Base-by-base conservation (phyloP, 345 rosid genomes). In the Pistacia integerrima region DNA sequence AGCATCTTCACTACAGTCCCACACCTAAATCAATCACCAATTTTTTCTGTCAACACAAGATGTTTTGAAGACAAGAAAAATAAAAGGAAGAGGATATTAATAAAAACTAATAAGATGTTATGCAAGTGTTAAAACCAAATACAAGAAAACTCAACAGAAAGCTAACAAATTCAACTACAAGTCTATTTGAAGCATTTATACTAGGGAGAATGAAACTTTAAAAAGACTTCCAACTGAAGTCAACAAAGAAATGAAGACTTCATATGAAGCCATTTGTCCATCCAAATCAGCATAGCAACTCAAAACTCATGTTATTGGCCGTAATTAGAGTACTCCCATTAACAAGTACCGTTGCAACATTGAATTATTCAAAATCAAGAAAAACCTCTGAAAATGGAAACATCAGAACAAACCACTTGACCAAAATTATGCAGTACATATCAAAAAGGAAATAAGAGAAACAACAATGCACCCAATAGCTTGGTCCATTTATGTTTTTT, bases 11-110 rank as follows among this genome's bases (percentile, higher is more conserved):
- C 73, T 70, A 77, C 69, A 65, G 49, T 78, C 82, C 76, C 72
- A 85, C 60, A 41, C 89, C 98, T 90, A 81, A 74, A 79, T 46
- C 72, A 20, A 81, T 80, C 67, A 83, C 64, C 75, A 59, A 69
- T 18, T 63, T 22, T 22, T 63, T 56, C 30, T 1, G 49, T 72
- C 51, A 28, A 44, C 18, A 61, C 2, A 6, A 76, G 52, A 56
- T 41, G 22, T 18, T 69, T 57, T 6, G 35, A 66, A 73, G 38
- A 60, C 64, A 49, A 70, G 75, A 61, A 25, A 11, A 69, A 76
- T 51, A 30, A 20, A 72, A 12, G 46, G 30, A 74, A 17, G 22
- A 35, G 38, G 18, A 70, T 69, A 25, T 51, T 8, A 67, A 52
- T 7, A 25, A 22, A 17, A 49, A 35, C 44, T 2, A 13, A 52